Evolutionary conservation across 2,329 filamentous ascomycete genomes (phyloP), one percentile per base, ranked within the genome.

Genomic region (Aspergillus alliaceus): DNA sequence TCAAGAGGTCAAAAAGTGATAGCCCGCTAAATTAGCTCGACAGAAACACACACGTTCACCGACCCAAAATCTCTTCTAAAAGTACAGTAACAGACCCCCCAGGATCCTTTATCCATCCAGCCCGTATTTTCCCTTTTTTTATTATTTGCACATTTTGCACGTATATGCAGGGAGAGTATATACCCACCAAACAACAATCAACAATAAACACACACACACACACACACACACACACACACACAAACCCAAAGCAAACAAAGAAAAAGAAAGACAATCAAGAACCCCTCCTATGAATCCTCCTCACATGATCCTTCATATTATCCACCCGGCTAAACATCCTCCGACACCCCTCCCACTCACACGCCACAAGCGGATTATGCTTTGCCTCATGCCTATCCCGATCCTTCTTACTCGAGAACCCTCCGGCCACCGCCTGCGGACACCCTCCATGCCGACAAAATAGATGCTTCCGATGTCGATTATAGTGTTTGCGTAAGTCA

Each of bases 371-470:
- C 2, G 84, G 84, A 60, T 85, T 85, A 68, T 87, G 84, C 66
- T 85, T 86, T 42, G 84, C 84, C 68, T 86, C 84, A 60, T 87
- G 84, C 37, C 84, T 73, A 25, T 82, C 81, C 20, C 84, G 80
- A 60, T 87, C 84, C 64, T 87, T 87, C 67, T 85, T 86, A 65
- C 82, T 85, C 6, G 83, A 85, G 66, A 86, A 87, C 0, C 84
- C 84, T 31, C 82, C 83, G 34, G 79, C 78, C 2, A 73, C 76
- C 9, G 82, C 76, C 64, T 86, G 82, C 12, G 83, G 82, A 66
- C 84, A 87, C 12, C 82, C 82, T 49, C 81, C 75, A 57, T 84
- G 77, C 4, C 83, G 81, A 69, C 84, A 87, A 69, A 85, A 86
- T 53, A 86, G 80, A 15, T 83, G 79, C 63, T 86, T 86, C 27